Evolutionary conservation across 2,329 filamentous ascomycete genomes (phyloP).

Genomic region (Ploettnerulaceae sp.): DNA sequence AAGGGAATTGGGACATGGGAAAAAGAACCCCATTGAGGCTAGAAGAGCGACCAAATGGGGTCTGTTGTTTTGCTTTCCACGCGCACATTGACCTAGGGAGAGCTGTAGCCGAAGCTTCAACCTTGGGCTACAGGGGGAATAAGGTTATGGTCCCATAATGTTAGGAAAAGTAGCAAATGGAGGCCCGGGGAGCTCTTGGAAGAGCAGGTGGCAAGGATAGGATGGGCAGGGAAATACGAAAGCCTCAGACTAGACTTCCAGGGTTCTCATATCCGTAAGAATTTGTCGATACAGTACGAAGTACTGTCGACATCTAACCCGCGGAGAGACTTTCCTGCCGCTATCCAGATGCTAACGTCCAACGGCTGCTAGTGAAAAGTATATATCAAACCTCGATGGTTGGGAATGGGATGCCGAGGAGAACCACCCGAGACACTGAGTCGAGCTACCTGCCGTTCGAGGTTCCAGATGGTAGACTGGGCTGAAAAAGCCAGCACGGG

Average conservation of each 20-base stretch:
- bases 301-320: background rate
- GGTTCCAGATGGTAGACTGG: background rate
- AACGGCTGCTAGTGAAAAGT: too few species aligned
- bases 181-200: background rate
- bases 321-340: conserved; percentile 1
- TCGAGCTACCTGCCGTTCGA: too few species aligned
- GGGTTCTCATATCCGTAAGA: background rate
- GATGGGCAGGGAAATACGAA: background rate
- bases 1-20: background rate
- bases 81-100: background rate
- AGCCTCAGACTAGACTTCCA: too few species aligned
- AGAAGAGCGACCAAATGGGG: background rate
- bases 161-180: background rate
- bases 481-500: background rate
- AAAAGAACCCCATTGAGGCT: background rate
- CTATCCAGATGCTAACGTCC: too few species aligned
- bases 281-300: background rate
- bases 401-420: too few species aligned
- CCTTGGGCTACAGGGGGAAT: background rate
- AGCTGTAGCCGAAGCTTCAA: background rate
- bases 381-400: too few species aligned
- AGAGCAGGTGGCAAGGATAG: background rate
- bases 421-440: too few species aligned
- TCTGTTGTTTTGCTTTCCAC: background rate
- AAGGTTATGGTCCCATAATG: conserved; percentile 2